Conservation (phyloP, 1,284 basidiomycete genomes). For the Naganishia cerealis region DNA sequence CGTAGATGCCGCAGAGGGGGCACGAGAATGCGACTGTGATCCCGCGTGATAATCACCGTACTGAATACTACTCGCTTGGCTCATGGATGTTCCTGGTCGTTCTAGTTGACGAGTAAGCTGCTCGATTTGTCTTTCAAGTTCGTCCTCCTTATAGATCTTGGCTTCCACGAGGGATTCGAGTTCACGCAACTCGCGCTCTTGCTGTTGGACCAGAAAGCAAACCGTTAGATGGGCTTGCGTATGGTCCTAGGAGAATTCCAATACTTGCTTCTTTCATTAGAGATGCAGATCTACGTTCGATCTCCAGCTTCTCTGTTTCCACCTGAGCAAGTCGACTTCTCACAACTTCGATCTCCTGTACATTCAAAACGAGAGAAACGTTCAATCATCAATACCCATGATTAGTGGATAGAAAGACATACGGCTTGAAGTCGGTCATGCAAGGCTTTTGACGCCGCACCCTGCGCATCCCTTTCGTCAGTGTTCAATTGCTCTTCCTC, state of each 20-base stretch:
- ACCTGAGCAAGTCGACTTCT: constrained; percentile 43
- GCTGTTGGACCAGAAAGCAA: constrained; percentile 55
- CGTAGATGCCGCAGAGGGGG: constrained; percentile 1
- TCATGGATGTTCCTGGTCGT: constrained; percentile 32
- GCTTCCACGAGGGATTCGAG: constrained; percentile 84
- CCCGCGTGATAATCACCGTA: not conserved
- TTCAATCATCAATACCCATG: constrained; percentile 25
- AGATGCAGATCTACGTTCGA: constrained; percentile 42
- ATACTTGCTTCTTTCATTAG: constrained; percentile 47
- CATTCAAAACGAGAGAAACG: too few relatives aligned
- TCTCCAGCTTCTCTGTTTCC: constrained; percentile 38
- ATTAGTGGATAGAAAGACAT: constrained; percentile 35
- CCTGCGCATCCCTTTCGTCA: not conserved
- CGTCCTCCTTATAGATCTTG: constrained; percentile 93
- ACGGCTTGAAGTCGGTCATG: constrained; percentile 16
- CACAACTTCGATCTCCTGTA: constrained; percentile 28
- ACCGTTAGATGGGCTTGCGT: not conserved
- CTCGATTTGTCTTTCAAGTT: constrained; percentile 81
- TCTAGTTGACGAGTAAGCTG: constrained; percentile 60
- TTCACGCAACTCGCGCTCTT: constrained; percentile 86
- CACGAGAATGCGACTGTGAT: constrained; percentile 10
- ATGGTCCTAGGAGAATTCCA: not conserved
- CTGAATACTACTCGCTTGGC: constrained; percentile 21
- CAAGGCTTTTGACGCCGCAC: not conserved
- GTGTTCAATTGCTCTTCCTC: constrained; percentile 29